phyloP scores from a whole-genome alignment of 2,329 filamentous ascomycete species.

The Cordyceps militaris region DNA sequence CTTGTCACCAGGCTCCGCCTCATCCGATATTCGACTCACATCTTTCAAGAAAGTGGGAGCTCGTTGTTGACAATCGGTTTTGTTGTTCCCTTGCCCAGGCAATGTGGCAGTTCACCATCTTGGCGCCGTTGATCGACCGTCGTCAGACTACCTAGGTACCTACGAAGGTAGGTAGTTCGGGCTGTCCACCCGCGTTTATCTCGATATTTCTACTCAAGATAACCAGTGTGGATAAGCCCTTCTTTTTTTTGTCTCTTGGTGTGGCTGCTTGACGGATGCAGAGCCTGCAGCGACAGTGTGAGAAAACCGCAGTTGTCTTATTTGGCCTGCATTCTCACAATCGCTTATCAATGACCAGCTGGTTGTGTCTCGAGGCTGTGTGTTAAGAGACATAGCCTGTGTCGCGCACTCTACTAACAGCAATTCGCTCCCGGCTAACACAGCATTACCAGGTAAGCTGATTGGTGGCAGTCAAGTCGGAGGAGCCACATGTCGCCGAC shows the following conservation, averaged over 20 bases:
- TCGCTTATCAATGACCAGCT: background rate
- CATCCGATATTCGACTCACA: background rate
- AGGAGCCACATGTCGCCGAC: background rate
- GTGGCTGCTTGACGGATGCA: background rate
- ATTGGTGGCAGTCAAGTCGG: background rate
- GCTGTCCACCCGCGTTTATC: background rate
- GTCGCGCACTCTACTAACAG: background rate
- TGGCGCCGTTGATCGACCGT: no score
- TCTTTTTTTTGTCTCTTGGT: background rate
- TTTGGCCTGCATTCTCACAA: background rate
- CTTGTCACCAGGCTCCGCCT: background rate
- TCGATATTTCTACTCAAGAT: constrained; percentile 7
- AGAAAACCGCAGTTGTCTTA: no score
- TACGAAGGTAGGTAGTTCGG: no score
- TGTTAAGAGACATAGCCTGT: background rate
- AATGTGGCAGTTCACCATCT: no score
- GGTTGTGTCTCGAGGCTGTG: background rate
- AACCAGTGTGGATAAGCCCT: background rate
- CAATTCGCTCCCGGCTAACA: background rate
- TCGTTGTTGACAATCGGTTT: no score
- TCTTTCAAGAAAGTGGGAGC: no score
- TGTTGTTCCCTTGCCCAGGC: no score
- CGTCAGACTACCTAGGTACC: no score
- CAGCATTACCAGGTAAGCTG: background rate
- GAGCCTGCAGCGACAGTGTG: background rate